A percentile compares a stretch with the other conserved stretches of the same genome.
Conservation (phyloP, 2,329 filamentous ascomycete species). For the Erysiphe neolycopersici region DNA sequence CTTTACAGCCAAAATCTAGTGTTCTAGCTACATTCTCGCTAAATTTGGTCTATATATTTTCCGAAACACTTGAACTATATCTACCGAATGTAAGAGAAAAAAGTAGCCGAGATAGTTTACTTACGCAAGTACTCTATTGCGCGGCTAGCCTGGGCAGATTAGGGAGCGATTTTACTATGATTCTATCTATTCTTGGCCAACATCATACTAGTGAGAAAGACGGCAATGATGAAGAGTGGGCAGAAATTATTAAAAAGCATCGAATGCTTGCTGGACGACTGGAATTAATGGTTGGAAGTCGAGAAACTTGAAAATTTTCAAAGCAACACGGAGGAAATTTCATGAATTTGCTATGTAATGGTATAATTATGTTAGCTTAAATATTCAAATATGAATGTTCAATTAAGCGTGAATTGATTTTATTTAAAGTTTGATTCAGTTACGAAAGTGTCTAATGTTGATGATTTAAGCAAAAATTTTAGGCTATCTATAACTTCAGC, state of each 20-base stretch:
- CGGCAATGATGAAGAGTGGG: constrained; percentile 41
- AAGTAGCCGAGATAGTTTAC: constrained; percentile 54
- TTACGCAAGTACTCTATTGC: constrained; percentile 84
- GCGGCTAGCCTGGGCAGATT: constrained; percentile 72
- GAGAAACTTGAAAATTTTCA: constrained; percentile 2
- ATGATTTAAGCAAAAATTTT: no score
- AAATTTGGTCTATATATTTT: constrained; percentile 56
- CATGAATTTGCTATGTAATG: no score
- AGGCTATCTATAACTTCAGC: no score
- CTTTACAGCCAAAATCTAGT: constrained; percentile 38
- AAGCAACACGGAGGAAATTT: no score
- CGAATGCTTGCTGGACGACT: constrained; percentile 56
- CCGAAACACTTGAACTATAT: constrained; percentile 48
- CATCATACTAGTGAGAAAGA: constrained; percentile 13
- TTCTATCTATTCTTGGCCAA: constrained; percentile 35
- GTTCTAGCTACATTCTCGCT: constrained; percentile 64
- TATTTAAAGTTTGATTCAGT: no score
- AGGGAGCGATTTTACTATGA: constrained; percentile 77
- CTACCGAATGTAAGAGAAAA: constrained; percentile 61
- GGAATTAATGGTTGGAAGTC: constrained; percentile 33
- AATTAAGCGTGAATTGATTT: no score
- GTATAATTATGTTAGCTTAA: no score
- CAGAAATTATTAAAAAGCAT: constrained; percentile 70
- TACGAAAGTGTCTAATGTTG: no score
- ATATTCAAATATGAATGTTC: no score